These are phyloP conservation scores for Cryptosporidium sp. DNA, from an alignment of 169 alveolate species.

Conservation along the genomic window DNA sequence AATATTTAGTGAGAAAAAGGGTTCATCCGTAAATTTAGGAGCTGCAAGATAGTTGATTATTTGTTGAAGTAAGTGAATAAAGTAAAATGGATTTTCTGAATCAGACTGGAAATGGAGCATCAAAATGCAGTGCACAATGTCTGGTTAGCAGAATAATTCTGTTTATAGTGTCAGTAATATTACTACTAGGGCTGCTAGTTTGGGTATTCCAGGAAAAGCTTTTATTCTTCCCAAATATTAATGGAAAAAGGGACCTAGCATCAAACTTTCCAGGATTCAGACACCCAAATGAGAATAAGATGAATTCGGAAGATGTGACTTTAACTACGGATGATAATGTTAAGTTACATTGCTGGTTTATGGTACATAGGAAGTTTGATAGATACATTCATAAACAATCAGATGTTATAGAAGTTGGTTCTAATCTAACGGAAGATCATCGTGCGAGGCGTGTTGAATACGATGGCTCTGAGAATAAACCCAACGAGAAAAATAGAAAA, in stretches of 20 bases:
- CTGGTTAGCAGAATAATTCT: neutral
- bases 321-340: slow-evolving; percentile 81
- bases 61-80: neutral
- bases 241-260: slow-evolving; percentile 23
- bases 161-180: neutral
- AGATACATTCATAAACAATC: neutral
- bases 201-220: slow-evolving; percentile 52
- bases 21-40: neutral
- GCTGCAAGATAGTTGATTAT: neutral
- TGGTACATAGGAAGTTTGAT: slow-evolving; percentile 74
- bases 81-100: neutral
- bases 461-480: neutral
- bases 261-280: slow-evolving; percentile 50
- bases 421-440: neutral
- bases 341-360: slow-evolving; percentile 85
- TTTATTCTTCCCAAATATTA: slow-evolving; percentile 13
- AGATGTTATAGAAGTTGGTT: neutral
- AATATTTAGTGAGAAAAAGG: neutral
- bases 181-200: neutral
- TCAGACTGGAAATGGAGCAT: neutral
- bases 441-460: neutral
- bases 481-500: neutral
- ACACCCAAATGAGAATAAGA: slow-evolving; percentile 76
- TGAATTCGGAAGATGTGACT: slow-evolving; percentile 80
- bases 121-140: neutral